phyloP scores from a whole-genome alignment of 202 grass and related monocot species.

The Setaria italica region DNA sequence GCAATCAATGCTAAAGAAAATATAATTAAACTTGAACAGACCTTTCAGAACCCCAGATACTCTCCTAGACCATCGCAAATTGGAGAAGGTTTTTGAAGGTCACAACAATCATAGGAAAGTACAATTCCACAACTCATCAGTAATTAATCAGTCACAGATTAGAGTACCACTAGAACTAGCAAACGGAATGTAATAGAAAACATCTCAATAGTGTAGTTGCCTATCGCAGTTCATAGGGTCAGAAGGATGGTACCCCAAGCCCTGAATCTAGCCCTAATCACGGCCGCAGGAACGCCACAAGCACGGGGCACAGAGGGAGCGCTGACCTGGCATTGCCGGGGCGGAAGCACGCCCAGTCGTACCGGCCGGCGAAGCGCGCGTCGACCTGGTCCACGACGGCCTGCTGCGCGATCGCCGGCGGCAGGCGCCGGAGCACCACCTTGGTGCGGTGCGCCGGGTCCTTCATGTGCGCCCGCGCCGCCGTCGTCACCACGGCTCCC shows the following conservation, averaged over 20 bases:
- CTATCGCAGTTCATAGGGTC: slow-evolving; percentile 23
- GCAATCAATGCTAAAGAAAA: slow-evolving; percentile 15
- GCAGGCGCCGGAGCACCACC: slow-evolving; percentile 88
- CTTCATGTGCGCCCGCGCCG: slow-evolving; percentile 68
- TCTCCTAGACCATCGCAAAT: background rate
- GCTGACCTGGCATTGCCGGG: slow-evolving; percentile 84
- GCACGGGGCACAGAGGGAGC: background rate
- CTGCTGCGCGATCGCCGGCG: slow-evolving; percentile 74
- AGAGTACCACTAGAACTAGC: slow-evolving; percentile 18
- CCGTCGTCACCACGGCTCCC: slow-evolving; percentile 10
- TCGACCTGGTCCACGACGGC: slow-evolving; percentile 94
- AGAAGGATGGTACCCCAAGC: slow-evolving; percentile 24
- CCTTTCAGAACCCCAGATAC: background rate
- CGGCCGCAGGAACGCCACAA: background rate
- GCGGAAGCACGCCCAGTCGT: slow-evolving; percentile 86
- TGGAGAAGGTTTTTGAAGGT: background rate
- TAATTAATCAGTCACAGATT: slow-evolving; percentile 16
- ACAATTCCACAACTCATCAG: slow-evolving; percentile 16
- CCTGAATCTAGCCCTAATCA: slow-evolving; percentile 16
- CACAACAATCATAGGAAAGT: slow-evolving; percentile 10
- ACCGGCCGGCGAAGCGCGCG: slow-evolving; percentile 80
- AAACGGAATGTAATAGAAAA: background rate
- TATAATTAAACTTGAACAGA: background rate
- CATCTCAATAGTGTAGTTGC: background rate
- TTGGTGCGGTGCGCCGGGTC: slow-evolving; percentile 81